phyloP scores from a whole-genome alignment of 495 filamentous ascomycete genomes.

The Monascus purpureus region DNA sequence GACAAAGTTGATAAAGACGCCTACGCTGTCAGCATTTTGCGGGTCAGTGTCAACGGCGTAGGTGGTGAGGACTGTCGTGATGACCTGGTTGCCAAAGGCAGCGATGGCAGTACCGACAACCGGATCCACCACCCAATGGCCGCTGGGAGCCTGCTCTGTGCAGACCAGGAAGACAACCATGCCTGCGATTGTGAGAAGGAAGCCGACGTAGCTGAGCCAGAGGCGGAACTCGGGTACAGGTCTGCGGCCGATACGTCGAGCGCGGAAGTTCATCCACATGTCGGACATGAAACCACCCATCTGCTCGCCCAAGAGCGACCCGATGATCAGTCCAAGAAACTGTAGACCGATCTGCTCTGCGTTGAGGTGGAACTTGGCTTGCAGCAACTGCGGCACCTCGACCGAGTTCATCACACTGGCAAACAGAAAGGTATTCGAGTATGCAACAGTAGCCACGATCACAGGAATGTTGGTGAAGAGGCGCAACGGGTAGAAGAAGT shows the following conservation, averaged over 20 bases:
- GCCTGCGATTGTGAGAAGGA: constrained; percentile 30
- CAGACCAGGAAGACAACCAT: constrained; percentile 37
- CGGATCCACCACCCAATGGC: constrained; percentile 33
- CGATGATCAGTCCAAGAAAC: constrained; percentile 37
- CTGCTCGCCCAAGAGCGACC: constrained; percentile 40
- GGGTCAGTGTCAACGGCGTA: constrained; percentile 39
- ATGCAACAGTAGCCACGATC: constrained; percentile 33
- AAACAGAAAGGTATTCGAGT: constrained; percentile 40
- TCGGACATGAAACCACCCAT: constrained; percentile 35
- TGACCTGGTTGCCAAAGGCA: constrained; percentile 38
- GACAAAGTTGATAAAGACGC: constrained; percentile 43
- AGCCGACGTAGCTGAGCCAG: constrained; percentile 40
- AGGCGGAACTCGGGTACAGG: constrained; percentile 32
- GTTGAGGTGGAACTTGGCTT: constrained; percentile 36
- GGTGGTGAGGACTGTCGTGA: constrained; percentile 41
- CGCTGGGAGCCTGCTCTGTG: constrained; percentile 19
- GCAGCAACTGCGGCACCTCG: constrained; percentile 37
- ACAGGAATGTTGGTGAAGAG: constrained; percentile 26
- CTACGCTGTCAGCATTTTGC: constrained; percentile 34
- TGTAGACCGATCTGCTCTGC: constrained; percentile 39
- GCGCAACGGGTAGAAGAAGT: constrained; percentile 34
- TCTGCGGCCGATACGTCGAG: constrained; percentile 11
- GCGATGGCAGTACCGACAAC: constrained; percentile 36
- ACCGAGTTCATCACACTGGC: constrained; percentile 32
- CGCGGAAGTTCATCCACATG: constrained; percentile 29